Conservation (phyloP, 768 basidiomycete species). For the Rhizopogon roseolus region DNA sequence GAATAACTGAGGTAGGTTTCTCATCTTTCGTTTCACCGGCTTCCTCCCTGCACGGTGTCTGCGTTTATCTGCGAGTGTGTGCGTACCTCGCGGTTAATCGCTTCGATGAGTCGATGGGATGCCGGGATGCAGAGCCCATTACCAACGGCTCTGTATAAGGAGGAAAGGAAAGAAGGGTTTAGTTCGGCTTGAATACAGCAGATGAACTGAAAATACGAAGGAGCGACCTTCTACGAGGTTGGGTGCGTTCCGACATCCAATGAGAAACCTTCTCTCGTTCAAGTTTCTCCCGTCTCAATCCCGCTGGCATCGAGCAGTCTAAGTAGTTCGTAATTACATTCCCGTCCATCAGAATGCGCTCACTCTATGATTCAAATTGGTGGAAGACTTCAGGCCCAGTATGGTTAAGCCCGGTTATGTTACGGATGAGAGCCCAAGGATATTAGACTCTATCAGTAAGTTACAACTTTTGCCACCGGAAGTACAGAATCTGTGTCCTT, state of each 20-base stretch:
- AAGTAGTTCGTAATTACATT: background rate
- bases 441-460: no score
- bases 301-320: background rate
- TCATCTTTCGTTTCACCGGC: no score
- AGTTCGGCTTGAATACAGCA: slow-evolving; percentile 60
- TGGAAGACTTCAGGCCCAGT: background rate
- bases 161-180: slow-evolving; percentile 73
- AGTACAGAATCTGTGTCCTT: no score
- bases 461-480: no score
- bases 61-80: slow-evolving; percentile 62
- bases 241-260: no score
- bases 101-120: slow-evolving; percentile 54
- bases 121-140: slow-evolving; percentile 59
- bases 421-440: slow-evolving; percentile 7
- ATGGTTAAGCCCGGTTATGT: slow-evolving; percentile 1
- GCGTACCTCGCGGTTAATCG: slow-evolving; percentile 69
- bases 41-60: slow-evolving; percentile 46
- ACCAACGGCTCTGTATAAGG: slow-evolving; percentile 66
- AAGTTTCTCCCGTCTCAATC: no score
- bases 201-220: slow-evolving; percentile 36
- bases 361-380: slow-evolving; percentile 1
- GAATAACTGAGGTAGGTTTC: no score
- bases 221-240: no score
- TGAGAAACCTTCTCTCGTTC: background rate
- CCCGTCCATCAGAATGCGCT: background rate